A percentile compares a stretch with the other conserved stretches of the same genome.
phyloP scores from a whole-genome alignment of 2,329 filamentous ascomycete species.

The Calonectria hongkongensis region DNA sequence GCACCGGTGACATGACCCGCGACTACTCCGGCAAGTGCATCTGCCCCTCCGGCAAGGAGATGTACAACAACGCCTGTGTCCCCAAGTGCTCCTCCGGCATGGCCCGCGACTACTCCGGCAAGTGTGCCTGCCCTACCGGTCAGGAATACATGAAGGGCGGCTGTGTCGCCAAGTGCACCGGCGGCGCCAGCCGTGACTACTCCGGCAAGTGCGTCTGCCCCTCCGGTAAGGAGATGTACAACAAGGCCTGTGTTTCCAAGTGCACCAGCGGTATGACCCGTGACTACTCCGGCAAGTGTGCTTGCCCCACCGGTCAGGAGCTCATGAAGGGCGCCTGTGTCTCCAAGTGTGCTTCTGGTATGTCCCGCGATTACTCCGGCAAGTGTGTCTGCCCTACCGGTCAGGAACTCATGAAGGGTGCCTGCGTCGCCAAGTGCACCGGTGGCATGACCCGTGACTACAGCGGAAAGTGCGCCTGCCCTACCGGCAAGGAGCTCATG shows the following conservation, averaged over 20 bases:
- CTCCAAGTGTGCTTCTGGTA: background rate
- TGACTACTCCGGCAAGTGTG: background rate
- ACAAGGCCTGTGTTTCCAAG: background rate
- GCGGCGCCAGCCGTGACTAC: background rate
- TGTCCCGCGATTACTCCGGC: background rate
- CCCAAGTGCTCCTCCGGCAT: background rate
- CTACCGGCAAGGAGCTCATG: background rate
- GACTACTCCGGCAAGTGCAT: background rate
- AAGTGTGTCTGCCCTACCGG: background rate
- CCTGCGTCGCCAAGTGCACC: background rate
- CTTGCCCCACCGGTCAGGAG: background rate
- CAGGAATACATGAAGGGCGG: constrained; percentile 3
- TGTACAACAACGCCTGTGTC: background rate
- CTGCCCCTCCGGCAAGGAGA: constrained; percentile 6
- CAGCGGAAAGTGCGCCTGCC: background rate
- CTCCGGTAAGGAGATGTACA: constrained; percentile 1
- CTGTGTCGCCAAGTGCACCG: background rate
- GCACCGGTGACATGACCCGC: constrained; percentile 1
- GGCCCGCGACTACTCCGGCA: background rate
- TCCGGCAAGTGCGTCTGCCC: background rate
- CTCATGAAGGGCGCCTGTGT: background rate
- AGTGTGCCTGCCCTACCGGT: background rate
- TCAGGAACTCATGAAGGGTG: background rate
- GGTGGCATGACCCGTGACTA: background rate
- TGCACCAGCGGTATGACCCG: background rate